Evolutionary conservation across 768 basidiomycete genomes (phyloP), one percentile per base, ranked within the genome.

Genomic region (Hericium coralloides): DNA sequence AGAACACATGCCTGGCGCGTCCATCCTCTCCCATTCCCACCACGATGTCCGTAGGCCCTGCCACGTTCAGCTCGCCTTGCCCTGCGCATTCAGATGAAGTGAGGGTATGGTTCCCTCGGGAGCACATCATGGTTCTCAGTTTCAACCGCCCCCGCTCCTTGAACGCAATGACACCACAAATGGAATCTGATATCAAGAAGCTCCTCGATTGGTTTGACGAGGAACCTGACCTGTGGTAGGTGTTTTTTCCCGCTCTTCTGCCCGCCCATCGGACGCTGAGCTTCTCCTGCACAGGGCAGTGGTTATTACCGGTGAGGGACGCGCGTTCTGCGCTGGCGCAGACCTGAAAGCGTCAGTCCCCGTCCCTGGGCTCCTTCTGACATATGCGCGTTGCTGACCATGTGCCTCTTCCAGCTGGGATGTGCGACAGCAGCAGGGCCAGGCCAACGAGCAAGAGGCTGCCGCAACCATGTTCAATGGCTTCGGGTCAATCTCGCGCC

Each of bases 281-380:
- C 38, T 52, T 9, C 37, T 38, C 23, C 49, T 54, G 25, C 54
- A 38, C 65, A 91, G 89, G 89, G 85, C 87, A 10, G 79, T 76
- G 38, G 75, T 92, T 62, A 66, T 92, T 50, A 91, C 89, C 50
- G 89, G 89, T 22, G 76, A 79, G 59, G 89, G 89, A 12, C 79
- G 82, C 47, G 65, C 77, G 1, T 92, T 92, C 70, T 90, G 88
- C 62, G 87, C 88, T 15, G 90, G 89, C 15, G 87, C 86, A 39
- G 90, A 92, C 68, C 75, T 92, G 52, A 83, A 83, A 70, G 79
- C 79, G 87, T 88, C 66, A 57, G 82, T 76, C 4, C 23, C 38
- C 4, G 7, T 8, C 18, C 38, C 8, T n/a, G 25, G 37, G 41
- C 39, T n/a, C 25, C 58, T 49, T 49, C 15, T 59, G 36, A 57